Evolutionary conservation across 306 rosid species (phyloP), one percentile per base, ranked within the genome.

Genomic region (Gastrolobium villosum): DNA sequence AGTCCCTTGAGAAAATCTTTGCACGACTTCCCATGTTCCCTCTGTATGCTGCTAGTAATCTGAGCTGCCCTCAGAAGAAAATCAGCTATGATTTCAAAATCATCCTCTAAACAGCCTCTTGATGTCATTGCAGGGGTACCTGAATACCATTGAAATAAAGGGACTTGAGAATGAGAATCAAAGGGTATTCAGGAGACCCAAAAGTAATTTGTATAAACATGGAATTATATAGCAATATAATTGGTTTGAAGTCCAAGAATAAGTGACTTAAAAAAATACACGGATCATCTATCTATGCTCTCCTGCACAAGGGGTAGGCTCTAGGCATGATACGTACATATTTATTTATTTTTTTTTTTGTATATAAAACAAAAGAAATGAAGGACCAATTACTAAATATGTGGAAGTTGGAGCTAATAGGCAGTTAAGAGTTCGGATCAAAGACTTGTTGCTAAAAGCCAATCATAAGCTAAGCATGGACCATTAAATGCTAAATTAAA

Each of bases 81-180:
- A 60, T 90, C 94, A 0, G 94, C 93, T 9, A 92, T 85, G 20
- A 86, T 87, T 83, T 90, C 97, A 64, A 94, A 92, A 80, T 92
- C 96, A 4, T 91, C 88, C 85, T 90, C 97, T 13, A 87, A 28
- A 77, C 97, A 94, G 49, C 97, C 96, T 87, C 96, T 82, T 56
- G 97, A 76, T 40, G 97, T 94, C 98, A 94, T 92, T 75, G 96
- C 97, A 77, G 96, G 98, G 73, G 97, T 86, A 56, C 97, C 97
- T 94, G 83, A 48, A 80, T 64, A 64, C 32, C 28, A 3, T 76
- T 46, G 41, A 60, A 73, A 44, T 3, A 53, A 63, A 71, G 43
- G 43, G 4, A 36, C 35, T 32, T 81, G 5, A 73, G 55, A 30
- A 73, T 11, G 54, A 7, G 41, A 52, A 20, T 44, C 31, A 65